phyloP scores from a whole-genome alignment of 2,329 filamentous ascomycete species.

The Arthrobotrys entomopaga region DNA sequence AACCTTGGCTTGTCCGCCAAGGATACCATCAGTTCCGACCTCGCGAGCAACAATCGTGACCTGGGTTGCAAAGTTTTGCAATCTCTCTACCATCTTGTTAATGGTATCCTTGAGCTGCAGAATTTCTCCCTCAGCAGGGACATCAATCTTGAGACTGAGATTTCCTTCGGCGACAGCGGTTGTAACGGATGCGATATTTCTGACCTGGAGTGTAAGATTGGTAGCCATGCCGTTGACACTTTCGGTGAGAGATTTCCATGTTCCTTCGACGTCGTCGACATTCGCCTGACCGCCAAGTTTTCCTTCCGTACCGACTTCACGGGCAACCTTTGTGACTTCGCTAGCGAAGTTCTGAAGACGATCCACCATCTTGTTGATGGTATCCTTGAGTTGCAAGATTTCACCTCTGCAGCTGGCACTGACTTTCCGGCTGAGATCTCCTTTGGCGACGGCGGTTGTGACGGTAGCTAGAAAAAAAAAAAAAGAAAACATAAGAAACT shows the following conservation, averaged over 20 bases:
- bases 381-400: slow-evolving; percentile 93
- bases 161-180: slow-evolving; percentile 95
- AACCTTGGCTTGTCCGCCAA: slow-evolving; percentile 86
- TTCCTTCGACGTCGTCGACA: slow-evolving; percentile 94
- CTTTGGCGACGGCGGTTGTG: slow-evolving; percentile 76
- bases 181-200: slow-evolving; percentile 96
- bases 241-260: slow-evolving; percentile 94
- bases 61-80: slow-evolving; percentile 95
- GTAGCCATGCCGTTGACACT: slow-evolving; percentile 99
- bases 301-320: slow-evolving; percentile 96
- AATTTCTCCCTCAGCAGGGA: slow-evolving; percentile 93
- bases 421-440: slow-evolving; percentile 96
- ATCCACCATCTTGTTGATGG: slow-evolving; percentile 99
- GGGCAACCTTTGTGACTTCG: slow-evolving; percentile 88
- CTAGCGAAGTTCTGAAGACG: slow-evolving; percentile 95
- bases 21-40: slow-evolving; percentile 92
- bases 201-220: slow-evolving; percentile 96
- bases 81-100: slow-evolving; percentile 98
- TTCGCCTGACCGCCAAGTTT: slow-evolving; percentile 93
- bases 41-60: slow-evolving; percentile 94
- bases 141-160: slow-evolving; percentile 93
- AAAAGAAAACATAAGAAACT: neutral
- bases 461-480: slow-evolving; percentile 64
- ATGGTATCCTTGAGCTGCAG: slow-evolving; percentile 95
- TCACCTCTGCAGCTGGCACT: slow-evolving; percentile 91